Evolutionary conservation across 345 rosid species (phyloP).

Genomic region (Eucalyptus victrix): DNA sequence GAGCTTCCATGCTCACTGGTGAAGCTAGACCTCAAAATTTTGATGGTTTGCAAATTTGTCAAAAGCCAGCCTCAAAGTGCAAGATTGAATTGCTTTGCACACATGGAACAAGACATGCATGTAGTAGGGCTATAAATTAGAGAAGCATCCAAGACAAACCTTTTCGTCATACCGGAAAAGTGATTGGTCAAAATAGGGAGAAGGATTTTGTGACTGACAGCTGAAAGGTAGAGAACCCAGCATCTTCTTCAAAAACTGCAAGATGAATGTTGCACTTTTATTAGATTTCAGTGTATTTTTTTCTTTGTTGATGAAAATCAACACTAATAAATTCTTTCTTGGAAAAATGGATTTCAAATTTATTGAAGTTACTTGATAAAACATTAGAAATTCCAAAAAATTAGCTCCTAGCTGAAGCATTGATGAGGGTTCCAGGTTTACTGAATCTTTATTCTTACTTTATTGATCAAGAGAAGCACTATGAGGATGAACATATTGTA

Average conservation of each 20-base stretch:
- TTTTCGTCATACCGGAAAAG: conserved; percentile 93
- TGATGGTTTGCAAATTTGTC: neutral
- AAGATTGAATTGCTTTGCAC: neutral
- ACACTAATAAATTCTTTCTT: neutral
- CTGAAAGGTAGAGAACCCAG: conserved; percentile 62
- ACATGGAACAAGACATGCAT: neutral
- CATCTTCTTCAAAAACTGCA: conserved; percentile 92
- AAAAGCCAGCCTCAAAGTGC: neutral
- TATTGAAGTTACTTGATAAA: neutral
- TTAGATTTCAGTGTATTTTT: neutral
- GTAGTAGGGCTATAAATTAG: neutral
- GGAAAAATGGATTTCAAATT: neutral
- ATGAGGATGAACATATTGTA: neutral
- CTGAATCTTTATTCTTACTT: neutral
- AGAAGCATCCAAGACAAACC: conserved; percentile 20
- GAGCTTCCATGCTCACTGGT: neutral
- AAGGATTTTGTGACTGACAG: conserved; percentile 94
- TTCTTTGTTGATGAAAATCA: neutral
- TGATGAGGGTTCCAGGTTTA: neutral
- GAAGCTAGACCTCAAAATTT: neutral
- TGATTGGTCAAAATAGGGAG: conserved; percentile 93
- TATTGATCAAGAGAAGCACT: neutral
- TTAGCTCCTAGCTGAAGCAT: neutral
- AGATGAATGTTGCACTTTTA: neutral
- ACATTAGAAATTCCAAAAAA: neutral